Percentiles rank a stretch among this genome's conserved stretches.
phyloP scores from a whole-genome alignment of 2,329 filamentous ascomycete species.

The Botrytis pseudocinerea region DNA sequence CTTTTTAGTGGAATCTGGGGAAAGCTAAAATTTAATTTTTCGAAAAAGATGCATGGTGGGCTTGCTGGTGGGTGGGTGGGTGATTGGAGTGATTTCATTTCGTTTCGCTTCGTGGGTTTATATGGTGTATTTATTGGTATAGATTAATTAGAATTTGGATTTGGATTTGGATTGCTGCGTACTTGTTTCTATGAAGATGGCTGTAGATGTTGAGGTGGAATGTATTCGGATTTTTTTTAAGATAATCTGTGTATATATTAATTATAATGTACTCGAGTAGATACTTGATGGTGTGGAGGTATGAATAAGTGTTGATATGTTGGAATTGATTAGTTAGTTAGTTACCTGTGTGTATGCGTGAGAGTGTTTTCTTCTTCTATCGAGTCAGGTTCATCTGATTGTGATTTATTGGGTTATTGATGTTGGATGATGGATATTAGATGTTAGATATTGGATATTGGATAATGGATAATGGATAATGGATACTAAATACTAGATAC shows the following conservation, averaged over 20 bases:
- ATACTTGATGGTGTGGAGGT: not conserved
- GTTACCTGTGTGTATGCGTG: not conserved
- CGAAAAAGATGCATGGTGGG: not conserved
- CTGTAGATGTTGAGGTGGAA: too few relatives aligned
- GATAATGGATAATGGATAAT: too few relatives aligned
- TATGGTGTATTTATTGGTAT: too few relatives aligned
- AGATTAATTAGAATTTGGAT: not conserved
- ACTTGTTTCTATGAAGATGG: not conserved
- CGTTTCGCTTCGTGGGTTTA: too few relatives aligned
- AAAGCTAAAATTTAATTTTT: not conserved
- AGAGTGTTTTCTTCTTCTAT: not conserved
- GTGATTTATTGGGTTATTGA: not conserved
- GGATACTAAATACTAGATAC: too few relatives aligned
- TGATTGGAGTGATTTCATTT: not conserved
- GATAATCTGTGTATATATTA: too few relatives aligned
- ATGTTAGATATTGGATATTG: too few relatives aligned
- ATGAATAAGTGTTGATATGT: not conserved
- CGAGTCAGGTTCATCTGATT: too few relatives aligned
- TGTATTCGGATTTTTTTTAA: not conserved
- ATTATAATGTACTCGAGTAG: not conserved
- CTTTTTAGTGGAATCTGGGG: slow-evolving; percentile 20
- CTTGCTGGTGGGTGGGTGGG: too few relatives aligned
- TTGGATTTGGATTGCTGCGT: not conserved
- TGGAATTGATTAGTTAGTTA: not conserved
- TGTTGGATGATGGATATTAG: too few relatives aligned